Base-by-base conservation (phyloP, 2,329 filamentous ascomycete genomes). In the Parastagonospora avenae region DNA sequence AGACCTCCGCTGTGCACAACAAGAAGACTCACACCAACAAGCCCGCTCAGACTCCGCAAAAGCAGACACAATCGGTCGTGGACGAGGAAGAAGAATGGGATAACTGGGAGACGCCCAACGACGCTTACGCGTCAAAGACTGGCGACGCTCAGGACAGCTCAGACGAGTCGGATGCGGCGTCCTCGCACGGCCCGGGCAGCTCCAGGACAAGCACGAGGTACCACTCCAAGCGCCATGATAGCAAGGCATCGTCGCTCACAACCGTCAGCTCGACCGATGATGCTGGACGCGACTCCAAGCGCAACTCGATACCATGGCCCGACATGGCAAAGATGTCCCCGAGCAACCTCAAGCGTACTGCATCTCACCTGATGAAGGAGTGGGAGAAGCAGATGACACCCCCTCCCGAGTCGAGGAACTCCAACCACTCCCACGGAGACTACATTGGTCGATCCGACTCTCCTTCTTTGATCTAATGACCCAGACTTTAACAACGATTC, bases 361-460 rank as follows among this genome's bases (percentile, higher is more conserved):
- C 92, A n/a, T 89, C 87, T 31, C 89, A 88, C 55, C 80, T 96
- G 50, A 91, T 97, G 85, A 89, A 87, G 58, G 92, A 96, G 69
- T 96, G 91, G 90, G 93, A 97, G 77, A 90, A 86, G 72, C 90
- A 84, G 59, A 77, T 92, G 11, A 85, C 82, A 2, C 80, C 85
- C 7, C 67, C 71, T 7, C 65, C 71, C 2, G 69, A 73, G 59
- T 67, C 70, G 14, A 54, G 70, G 38, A 60, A 62, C 24, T 45
- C 62, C 7, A 66, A 57, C 46, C 68, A 71, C 46, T 60, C 65
- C 14, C 68, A 66, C 43, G 71, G 70, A 32, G 71, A 73, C 48
- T 73, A 72, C 57, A 62, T 73, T 48, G 69, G 69, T 12, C 64
- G 66, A 50, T 66, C 67, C 8, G 57, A 57, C 8, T 62, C 67